Conservation (phyloP, 345 rosid genomes). For the Populus nigra region DNA sequence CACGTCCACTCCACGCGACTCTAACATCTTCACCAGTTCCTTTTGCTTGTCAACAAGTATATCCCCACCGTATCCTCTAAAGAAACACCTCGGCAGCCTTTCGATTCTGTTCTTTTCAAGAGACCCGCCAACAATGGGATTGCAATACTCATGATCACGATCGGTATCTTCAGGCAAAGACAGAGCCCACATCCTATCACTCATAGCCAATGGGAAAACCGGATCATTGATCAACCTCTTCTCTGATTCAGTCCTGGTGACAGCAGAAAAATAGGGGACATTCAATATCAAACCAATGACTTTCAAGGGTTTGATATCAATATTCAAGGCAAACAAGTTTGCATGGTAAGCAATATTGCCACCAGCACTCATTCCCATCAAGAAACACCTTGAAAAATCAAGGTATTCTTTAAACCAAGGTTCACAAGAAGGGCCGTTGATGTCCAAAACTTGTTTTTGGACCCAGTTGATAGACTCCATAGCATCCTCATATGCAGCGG, state of each 20-base stretch:
- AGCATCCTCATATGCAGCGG: conserved; percentile 87
- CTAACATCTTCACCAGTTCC: conserved; percentile 50
- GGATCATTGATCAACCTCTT: conserved; percentile 41
- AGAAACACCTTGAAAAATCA: conserved; percentile 55
- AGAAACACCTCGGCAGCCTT: conserved; percentile 48
- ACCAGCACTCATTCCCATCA: conserved; percentile 74
- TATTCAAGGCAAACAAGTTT: conserved; percentile 42
- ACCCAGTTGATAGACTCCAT: conserved; percentile 67
- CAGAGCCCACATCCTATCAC: conserved; percentile 64
- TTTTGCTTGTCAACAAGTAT: conserved; percentile 68
- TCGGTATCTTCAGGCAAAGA: conserved; percentile 59
- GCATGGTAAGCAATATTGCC: conserved; percentile 71
- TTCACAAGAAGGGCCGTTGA: conserved; percentile 36
- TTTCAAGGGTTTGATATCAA: conserved; percentile 45
- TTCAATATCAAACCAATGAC: conserved; percentile 65
- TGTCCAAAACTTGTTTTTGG: conserved; percentile 46
- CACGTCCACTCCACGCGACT: conserved; percentile 58
- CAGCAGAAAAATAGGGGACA: conserved; percentile 67
- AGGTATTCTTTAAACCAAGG: conserved; percentile 59
- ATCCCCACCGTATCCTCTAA: conserved; percentile 65
- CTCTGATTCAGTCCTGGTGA: conserved; percentile 60
- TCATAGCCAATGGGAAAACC: conserved; percentile 48
- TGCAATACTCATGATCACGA: conserved; percentile 72
- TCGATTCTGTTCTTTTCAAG: conserved; percentile 34
- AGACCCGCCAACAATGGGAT: conserved; percentile 39